Base-by-base conservation (phyloP, 1,284 basidiomycete genomes). In the Ceratobasidium sp. region DNA sequence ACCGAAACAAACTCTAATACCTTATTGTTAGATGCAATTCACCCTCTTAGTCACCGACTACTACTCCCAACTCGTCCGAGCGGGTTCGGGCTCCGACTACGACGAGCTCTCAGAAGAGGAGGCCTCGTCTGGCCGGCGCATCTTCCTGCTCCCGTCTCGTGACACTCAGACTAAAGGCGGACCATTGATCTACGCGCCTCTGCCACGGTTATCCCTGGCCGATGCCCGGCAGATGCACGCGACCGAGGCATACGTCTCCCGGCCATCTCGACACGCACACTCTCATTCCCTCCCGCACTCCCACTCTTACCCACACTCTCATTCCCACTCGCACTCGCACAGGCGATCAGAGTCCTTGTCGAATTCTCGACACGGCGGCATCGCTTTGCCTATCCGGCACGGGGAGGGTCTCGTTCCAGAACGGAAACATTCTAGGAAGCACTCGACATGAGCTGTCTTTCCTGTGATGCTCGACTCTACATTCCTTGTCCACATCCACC, bases 1-100 rank as follows among this genome's bases (percentile, higher is more conserved):
- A 32, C 30, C 23, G 67, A 23, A 32, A 16, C 26, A 49, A 38
- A 47, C 21, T 14, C 61, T 30, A 30, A 41, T n/a, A 57, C 11
- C 46, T 35, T 44, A 52, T 18, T 52, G n/a, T 46, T 76, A 92
- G 91, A 83, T 92, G 70, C 90, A 92, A 80, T 90, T 91, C 79
- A 85, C 92, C 46, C 83, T 92, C 64, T 86, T 89, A 0, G 84
- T 92, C 11, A 87, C 89, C 14, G 88, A 85, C 69, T 87, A 87
- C 77, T 89, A 91, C 78, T 82, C 84, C 28, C 83, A 87, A 67
- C 82, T 91, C 21, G n/a, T 67, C 23, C 63, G 63, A 16, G 30
- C 35, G 3, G 63, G 49, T 2, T 44, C 63, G 5, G 46, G 62
- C 44, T 30, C 63, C n/a, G 63, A 67, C 16, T 67, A 67, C 38